Evolutionary conservation across 495 filamentous ascomycete genomes (phyloP), one percentile per base, ranked within the genome.

Genomic region (Hyphodiscus hymeniophilus): DNA sequence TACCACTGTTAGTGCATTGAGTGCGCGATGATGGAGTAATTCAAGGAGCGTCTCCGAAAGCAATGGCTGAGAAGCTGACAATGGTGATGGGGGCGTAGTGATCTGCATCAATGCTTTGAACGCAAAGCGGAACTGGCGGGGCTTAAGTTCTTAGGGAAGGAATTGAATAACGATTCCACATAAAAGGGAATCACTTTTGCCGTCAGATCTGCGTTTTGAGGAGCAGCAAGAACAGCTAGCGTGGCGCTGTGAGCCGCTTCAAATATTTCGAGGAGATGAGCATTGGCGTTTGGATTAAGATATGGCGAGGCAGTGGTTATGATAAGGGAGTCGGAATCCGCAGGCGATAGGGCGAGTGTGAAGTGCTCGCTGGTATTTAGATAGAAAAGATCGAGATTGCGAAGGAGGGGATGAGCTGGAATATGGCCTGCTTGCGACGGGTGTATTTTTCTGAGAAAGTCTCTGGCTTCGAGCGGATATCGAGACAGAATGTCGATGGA

Each of bases 341-440:
- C 58, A 2, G 82, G 72, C 0, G 84, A 66, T 7, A 97, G 65
- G 16, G 80, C 65, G 16, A 87, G 65, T 0, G 86, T 82, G 59
- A 97, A 84, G 58, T 95, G 87, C 60, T 98, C 92, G 11, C 82
- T 78, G 2, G 79, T 80, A 60, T 95, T 95, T 35, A 98, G 76
- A 65, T 94, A 97, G 73, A 85, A 98, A 43, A 95, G 79, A 63
- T 94, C 86, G 10, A 88, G 69, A 52, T 78, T 87, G 38, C 88
- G 73, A 55, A 91, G 80, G 13, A 94, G 68, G 1, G 90, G 85
- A 61, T 85, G 82, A 0, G 66, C 56, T 0, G 92, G 87, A 18
- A 95, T 84, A 21, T 69, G 68, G 21, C 79, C 77, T 21, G 76
- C 66, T 52, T 76, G 62, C 60, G 45, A 76, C 71, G 64, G 77